Conservation (phyloP, 2,329 filamentous ascomycete genomes). For the Ceratocystis ficicola region DNA sequence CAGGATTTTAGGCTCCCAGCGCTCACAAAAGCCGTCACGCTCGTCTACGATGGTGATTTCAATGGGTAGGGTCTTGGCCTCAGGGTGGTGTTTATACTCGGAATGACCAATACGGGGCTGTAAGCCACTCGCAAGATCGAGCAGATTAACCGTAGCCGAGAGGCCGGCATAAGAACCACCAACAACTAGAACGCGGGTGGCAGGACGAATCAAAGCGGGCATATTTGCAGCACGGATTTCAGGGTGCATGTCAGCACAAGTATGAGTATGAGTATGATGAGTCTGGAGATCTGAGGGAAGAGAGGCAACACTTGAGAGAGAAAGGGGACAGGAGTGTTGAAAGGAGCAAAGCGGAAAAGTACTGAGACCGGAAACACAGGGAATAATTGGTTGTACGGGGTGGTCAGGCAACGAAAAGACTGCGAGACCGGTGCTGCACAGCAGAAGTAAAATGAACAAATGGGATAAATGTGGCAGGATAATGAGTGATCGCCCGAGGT, state of each 20-base stretch:
- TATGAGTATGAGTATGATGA: background rate
- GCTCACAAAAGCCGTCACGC: constrained; percentile 69
- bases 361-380: no score
- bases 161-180: constrained; percentile 65
- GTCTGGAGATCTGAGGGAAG: background rate
- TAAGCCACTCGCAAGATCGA: constrained; percentile 50
- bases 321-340: background rate
- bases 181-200: constrained; percentile 48
- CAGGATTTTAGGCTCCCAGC: background rate
- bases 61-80: constrained; percentile 41
- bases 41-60: constrained; percentile 67
- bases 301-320: background rate
- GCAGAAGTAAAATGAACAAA: background rate
- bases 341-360: background rate
- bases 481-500: no score
- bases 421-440: constrained; percentile 2
- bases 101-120: constrained; percentile 35
- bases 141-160: constrained; percentile 51
- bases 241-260: background rate
- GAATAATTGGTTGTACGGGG: no score
- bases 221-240: background rate
- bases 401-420: background rate
- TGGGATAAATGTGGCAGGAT: background rate
- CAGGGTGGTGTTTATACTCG: constrained; percentile 32
- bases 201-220: constrained; percentile 29